Evolutionary conservation across 2,329 filamentous ascomycete species (phyloP), one percentile per base, ranked within the genome.

Genomic region (Stylonectria norvegica): DNA sequence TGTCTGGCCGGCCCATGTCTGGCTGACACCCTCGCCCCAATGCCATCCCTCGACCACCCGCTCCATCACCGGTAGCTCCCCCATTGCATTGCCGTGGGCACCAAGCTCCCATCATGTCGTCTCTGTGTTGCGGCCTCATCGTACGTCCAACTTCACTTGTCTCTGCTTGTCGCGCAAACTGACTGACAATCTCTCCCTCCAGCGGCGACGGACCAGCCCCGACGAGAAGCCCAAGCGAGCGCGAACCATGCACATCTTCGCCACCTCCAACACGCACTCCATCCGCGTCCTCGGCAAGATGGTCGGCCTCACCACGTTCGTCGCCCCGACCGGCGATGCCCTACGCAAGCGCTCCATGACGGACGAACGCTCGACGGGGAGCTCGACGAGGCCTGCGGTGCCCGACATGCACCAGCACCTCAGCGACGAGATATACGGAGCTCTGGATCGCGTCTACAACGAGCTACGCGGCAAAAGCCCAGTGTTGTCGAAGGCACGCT

Each of bases 401-500:
- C 49, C 53, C 30, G 57, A 67, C 10, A 53, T 71, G 19, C 66
- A 71, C 33, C 59, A 71, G 19, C 66, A 71, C 33, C 59, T 79
- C 28, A 76, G 67, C 40, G 66, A 70, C 28, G 63, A 67, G 18
- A 71, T 80, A 43, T 68, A 71, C 47, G 68, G 64, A 20, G 68
- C 73, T 36, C 58, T 82, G 16, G 60, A 67, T 38, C 62, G 61
- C 29, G 57, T 79, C 20, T 82, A 73, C 54, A 59, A 72, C 22
- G 56, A 63, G 0, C 46, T 78, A 22, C 65, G 72, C 32, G 64
- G 61, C 5, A 45, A 57, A 12, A 59, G 64, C 2, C 20, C 38
- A 1, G 22, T 43, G 5, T 47, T 69, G 10, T 59, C 65, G 2
- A 55, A 36, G 29, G 62, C 65, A 6, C 62, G 63, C 20, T 70